Base-by-base conservation (phyloP, 768 basidiomycete species). In the Lactarius deliciosus region DNA sequence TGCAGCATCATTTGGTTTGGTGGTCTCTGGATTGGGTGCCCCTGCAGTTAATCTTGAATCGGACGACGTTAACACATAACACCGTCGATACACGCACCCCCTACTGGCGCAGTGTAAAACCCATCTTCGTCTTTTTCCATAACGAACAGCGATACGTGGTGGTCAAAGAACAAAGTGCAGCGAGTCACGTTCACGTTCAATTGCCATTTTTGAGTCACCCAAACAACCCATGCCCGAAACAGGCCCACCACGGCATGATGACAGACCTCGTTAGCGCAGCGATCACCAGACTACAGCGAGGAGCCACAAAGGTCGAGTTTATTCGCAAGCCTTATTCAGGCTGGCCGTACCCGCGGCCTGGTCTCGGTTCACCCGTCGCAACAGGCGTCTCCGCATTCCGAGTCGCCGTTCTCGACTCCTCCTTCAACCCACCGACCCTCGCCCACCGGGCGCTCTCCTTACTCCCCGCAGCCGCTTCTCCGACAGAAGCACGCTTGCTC, bases 391-490 rank as follows among this genome's bases (percentile, higher is more conserved):
- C 61, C 50, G 2, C 73, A 10, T 61, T 87, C 41, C 82, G 80
- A 61, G 82, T 96, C 57, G 82, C 89, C 4, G 79, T 96, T n/a
- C 82, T 97, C 45, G 96, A 97, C 72, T 89, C 94, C 1, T 95
- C 93, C 1, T 98, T 92, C 79, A 96, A 98, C 73, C 95, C 95
- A 3, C 96, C 96, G 1, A 94, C 92, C 3, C 75, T 83, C 28
- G 92, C 95, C 0, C 95, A 98, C 75, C 81, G 89, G 61, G 88
- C 90, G 2, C 85, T 98, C 57, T 86, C 86, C 41, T 16, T 79
- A 28, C 65, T 64, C 22, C n/a, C 68, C 25, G 15, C 69, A 5
- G 32, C 64, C 36, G 43, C 69, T 34, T 54, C 68, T 18, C 45
- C 69, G 20, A 93, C 89, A 72, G 88, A 92, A 64, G 89, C 92